These are phyloP conservation scores for Luvunga scandens DNA, from an alignment of 345 rosid species.

Conservation along the genomic window DNA sequence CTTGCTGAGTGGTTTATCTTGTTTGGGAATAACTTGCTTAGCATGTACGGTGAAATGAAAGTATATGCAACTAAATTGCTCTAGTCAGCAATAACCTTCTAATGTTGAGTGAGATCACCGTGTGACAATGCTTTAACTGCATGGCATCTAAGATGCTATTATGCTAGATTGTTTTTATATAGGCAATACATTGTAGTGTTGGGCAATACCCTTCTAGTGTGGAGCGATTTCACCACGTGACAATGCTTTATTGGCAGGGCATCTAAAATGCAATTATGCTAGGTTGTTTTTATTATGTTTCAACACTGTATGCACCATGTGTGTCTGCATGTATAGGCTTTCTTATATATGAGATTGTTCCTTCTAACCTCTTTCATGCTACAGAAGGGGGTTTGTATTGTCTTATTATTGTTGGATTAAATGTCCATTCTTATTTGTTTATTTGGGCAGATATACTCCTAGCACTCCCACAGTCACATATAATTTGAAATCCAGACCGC, in stretches of 20 bases:
- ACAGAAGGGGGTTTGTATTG: neutral
- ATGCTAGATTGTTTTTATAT: neutral
- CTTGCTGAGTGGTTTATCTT: conserved; percentile 1
- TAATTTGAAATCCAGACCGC: conserved; percentile 26
- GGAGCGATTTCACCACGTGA: neutral
- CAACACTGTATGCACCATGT: neutral
- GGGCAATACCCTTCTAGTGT: neutral
- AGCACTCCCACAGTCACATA: conserved; percentile 15
- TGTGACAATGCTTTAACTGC: neutral
- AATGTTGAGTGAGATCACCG: neutral
- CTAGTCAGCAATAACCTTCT: neutral
- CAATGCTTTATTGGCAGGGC: neutral
- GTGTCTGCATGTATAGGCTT: neutral
- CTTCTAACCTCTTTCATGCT: neutral
- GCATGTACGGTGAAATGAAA: neutral
- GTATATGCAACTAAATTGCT: neutral
- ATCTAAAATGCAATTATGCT: neutral
- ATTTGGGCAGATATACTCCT: conserved; percentile 19
- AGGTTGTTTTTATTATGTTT: neutral
- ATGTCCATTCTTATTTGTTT: neutral
- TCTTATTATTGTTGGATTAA: neutral
- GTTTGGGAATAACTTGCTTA: neutral
- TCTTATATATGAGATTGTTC: neutral
- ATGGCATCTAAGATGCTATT: neutral
- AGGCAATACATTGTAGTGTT: neutral